Evolutionary conservation across 371 early-diverging fungal genomes (phyloP).

Genomic region (Dinochytrium kinnereticum): DNA sequence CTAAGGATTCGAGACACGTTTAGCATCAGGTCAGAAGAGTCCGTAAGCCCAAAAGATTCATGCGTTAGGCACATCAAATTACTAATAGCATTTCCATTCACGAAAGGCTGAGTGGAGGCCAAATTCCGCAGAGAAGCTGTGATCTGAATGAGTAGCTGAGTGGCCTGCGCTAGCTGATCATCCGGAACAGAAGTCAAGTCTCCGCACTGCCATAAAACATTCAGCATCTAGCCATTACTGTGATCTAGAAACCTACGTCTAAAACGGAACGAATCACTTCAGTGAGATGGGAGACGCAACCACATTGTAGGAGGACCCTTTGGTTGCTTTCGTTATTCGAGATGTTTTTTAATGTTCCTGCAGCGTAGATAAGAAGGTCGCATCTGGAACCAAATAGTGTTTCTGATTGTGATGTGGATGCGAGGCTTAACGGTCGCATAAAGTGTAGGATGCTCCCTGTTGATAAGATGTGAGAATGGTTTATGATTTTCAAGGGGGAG

Average conservation of each 20-base stretch:
- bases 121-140: conserved; percentile 40
- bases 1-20: conserved; percentile 38
- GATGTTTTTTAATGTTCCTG: conserved; percentile 30
- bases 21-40: conserved; percentile 35
- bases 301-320: neutral
- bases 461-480: neutral
- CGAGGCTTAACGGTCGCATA: neutral
- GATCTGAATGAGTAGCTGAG: conserved; percentile 32
- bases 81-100: neutral
- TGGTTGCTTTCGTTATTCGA: conserved; percentile 4
- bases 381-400: conserved; percentile 4
- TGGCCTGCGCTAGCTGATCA: conserved; percentile 15
- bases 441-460: conserved; percentile 4
- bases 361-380: conserved; percentile 23
- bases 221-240: conserved; percentile 15
- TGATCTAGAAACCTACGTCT: neutral
- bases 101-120: neutral
- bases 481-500: neutral
- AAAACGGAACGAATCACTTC: neutral
- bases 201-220: too few species aligned
- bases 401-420: neutral
- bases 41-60: conserved; percentile 21
- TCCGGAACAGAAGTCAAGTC: neutral
- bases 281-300: neutral
- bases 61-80: neutral